Percentiles rank a stretch among this genome's conserved stretches.
phyloP scores from a whole-genome alignment of 495 filamentous ascomycete genomes.

The Pseudotulostoma volvatum region DNA sequence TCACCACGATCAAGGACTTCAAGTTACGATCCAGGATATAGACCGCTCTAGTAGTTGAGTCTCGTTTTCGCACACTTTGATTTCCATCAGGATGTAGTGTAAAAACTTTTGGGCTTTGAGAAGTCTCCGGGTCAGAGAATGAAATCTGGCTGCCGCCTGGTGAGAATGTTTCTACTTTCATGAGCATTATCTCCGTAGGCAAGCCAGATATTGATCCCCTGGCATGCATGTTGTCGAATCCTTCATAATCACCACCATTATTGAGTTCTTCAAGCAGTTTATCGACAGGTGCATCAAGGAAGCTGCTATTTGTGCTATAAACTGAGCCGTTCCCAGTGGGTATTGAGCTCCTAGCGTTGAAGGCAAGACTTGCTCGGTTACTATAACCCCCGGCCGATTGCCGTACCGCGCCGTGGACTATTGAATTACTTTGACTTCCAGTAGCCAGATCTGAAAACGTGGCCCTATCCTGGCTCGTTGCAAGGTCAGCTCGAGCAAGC shows the following conservation, averaged over 20 bases:
- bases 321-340: slow-evolving; percentile 26
- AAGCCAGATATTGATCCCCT: slow-evolving; percentile 55
- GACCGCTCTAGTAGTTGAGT: slow-evolving; percentile 36
- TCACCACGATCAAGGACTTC: slow-evolving; percentile 49
- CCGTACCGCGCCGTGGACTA: slow-evolving; percentile 37
- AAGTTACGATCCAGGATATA: slow-evolving; percentile 54
- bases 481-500: slow-evolving; percentile 78
- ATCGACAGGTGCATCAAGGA: slow-evolving; percentile 53
- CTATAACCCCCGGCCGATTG: slow-evolving; percentile 63
- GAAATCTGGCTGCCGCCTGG: slow-evolving; percentile 29
- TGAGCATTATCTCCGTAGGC: slow-evolving; percentile 55
- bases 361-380: slow-evolving; percentile 42
- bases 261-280: slow-evolving; percentile 57
- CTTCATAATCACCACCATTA: slow-evolving; percentile 43
- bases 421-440: slow-evolving; percentile 29
- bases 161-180: slow-evolving; percentile 53
- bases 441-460: slow-evolving; percentile 54
- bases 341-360: slow-evolving; percentile 26
- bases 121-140: slow-evolving; percentile 33
- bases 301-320: slow-evolving; percentile 33
- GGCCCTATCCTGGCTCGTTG: slow-evolving; percentile 54
- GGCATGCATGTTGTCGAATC: slow-evolving; percentile 52
- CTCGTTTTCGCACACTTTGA: slow-evolving; percentile 12
- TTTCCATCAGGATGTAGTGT: slow-evolving; percentile 43
- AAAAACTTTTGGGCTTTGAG: slow-evolving; percentile 41